Evolutionary conservation across 495 filamentous ascomycete species (phyloP).

Genomic region (Penicillium tannophilum): DNA sequence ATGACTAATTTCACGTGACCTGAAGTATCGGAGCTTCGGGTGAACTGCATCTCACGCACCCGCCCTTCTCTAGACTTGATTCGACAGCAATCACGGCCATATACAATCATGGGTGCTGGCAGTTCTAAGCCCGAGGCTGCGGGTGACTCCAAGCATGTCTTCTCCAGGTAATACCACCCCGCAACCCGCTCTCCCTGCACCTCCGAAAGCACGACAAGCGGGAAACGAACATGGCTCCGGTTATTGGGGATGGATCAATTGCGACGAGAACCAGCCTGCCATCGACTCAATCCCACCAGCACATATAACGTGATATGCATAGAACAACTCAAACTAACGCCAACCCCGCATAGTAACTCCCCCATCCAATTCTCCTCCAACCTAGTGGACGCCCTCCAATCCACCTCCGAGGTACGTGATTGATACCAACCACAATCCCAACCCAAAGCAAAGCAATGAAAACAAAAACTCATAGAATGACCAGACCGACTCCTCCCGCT

Average conservation of each 20-base stretch:
- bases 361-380: conserved; percentile 86
- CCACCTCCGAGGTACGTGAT: conserved; percentile 75
- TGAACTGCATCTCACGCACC: conserved; percentile 18
- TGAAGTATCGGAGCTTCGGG: conserved; percentile 31
- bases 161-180: conserved; percentile 46
- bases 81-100: conserved; percentile 23
- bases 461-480: conserved; percentile 17
- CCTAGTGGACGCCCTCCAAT: conserved; percentile 78
- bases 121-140: conserved; percentile 55
- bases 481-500: conserved; percentile 84
- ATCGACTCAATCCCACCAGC: background rate
- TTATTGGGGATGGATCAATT: conserved; percentile 17
- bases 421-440: conserved; percentile 4
- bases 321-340: background rate
- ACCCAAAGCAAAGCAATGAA: background rate
- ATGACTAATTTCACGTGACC: conserved; percentile 26
- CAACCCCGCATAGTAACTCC: conserved; percentile 60
- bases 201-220: conserved; percentile 11
- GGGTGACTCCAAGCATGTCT: conserved; percentile 53
- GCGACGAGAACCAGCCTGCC: background rate
- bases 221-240: conserved; percentile 14
- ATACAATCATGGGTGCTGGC: conserved; percentile 50
- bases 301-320: background rate
- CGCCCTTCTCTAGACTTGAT: conserved; percentile 22
- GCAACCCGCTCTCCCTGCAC: background rate